Evolutionary conservation across 441 rosid genomes (phyloP).

Genomic region (Cnidoscolus chayamansa): DNA sequence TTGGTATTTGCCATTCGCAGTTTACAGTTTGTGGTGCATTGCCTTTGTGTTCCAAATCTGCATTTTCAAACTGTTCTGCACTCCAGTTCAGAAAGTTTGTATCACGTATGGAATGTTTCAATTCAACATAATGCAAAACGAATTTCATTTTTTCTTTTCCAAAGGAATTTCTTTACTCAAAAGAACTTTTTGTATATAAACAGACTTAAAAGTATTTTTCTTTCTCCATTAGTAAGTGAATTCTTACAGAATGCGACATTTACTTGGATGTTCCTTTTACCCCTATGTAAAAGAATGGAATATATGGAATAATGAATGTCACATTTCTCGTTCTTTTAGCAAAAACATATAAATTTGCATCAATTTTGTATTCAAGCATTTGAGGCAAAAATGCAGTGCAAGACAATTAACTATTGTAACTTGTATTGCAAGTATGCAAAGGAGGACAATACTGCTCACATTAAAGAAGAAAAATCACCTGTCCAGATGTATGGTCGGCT

Average conservation of each 20-base stretch:
- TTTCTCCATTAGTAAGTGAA: not conserved
- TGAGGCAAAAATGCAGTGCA: slow-evolving; percentile 6
- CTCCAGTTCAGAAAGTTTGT: not conserved
- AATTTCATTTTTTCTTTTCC: not conserved
- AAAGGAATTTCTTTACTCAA: not conserved
- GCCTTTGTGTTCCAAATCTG: not conserved
- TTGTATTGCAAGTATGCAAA: slow-evolving; percentile 21
- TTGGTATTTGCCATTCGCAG: not conserved
- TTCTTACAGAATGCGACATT: not conserved
- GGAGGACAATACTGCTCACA: slow-evolving; percentile 29
- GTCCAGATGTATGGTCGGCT: slow-evolving; percentile 71
- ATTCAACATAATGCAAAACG: not conserved
- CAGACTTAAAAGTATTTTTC: not conserved
- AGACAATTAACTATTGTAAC: not conserved
- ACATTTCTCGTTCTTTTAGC: not conserved
- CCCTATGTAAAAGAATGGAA: not conserved
- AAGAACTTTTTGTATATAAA: not conserved
- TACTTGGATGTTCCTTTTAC: not conserved
- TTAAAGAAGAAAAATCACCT: slow-evolving; percentile 36
- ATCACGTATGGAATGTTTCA: not conserved
- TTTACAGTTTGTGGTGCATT: not conserved
- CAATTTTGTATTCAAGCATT: not conserved
- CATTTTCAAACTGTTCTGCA: not conserved
- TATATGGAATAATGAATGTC: not conserved
- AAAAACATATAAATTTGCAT: not conserved